Evolutionary conservation across 2,329 filamentous ascomycete genomes (phyloP).

Genomic region (Beauveria medogensis): DNA sequence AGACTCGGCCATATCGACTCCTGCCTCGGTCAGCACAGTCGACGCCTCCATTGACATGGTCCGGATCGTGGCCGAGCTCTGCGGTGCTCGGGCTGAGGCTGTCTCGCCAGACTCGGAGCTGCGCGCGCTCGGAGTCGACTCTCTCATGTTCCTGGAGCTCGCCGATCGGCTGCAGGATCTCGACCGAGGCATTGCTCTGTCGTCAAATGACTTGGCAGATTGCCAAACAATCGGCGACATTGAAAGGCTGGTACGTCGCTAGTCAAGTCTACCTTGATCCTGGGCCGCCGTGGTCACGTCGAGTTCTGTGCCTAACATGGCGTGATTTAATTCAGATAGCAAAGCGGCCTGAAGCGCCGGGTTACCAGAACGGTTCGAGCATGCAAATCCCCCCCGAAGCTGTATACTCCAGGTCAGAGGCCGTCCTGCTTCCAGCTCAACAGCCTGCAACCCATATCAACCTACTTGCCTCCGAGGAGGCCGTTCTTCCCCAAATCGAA

Average conservation of each 20-base stretch:
- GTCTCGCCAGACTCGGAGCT: background rate
- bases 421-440: background rate
- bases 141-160: background rate
- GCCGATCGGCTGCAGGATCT: background rate
- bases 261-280: background rate
- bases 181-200: background rate
- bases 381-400: background rate
- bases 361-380: background rate
- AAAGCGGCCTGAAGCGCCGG: background rate
- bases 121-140: background rate
- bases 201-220: background rate
- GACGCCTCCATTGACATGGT: background rate
- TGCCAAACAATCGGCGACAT: background rate
- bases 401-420: background rate
- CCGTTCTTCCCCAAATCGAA: background rate
- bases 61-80: background rate
- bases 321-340: background rate
- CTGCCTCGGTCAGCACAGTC: background rate
- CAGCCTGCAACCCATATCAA: background rate
- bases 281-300: background rate
- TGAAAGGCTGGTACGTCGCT: background rate
- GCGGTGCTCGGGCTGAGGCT: background rate
- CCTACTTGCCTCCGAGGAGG: background rate
- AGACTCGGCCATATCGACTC: background rate
- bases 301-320: background rate